Evolutionary conservation across 2,329 filamentous ascomycete species (phyloP), one percentile per base, ranked within the genome.

Genomic region (Anisogramma anomala): DNA sequence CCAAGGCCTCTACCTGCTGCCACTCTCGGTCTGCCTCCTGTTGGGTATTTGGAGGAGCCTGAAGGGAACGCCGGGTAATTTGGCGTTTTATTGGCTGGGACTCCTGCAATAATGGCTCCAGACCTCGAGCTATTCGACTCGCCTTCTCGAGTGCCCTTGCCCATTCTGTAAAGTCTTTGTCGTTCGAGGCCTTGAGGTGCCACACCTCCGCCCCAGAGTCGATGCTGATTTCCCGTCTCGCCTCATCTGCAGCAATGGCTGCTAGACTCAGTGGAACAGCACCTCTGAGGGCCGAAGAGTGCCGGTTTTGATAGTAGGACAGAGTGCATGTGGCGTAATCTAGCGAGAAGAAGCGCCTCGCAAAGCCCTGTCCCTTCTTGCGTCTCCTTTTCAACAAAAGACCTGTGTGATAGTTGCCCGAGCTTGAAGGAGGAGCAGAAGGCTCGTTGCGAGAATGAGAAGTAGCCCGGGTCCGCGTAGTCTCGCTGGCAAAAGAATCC

Each of bases 201-300:
- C 91, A 98, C 19, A 98, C 79, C 60, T 98, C 91, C 2, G 91
- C 88, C 1, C 91, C 91, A 0, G 91, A 96, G 58, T 98, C 91
- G 43, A 98, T 91, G 31, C 83, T 94, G 39, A 98, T 94, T 59
- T 96, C 89, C 49, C 87, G 76, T 27, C 84, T 78, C 54, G 84
- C 78, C 58, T 91, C 85, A 56, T 94, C 88, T 6, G 86, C 86
- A 3, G 88, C 84, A 45, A 98, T 83, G 4, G 86, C 91, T 13
- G 91, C 91, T 38, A 98, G 66, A 19, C 86, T 91, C 7, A 98
- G 70, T 0, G 91, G 91, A 38, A 98, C 91, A 6, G 91, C 87
- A 14, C 91, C 91, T 45, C 91, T 78, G 32, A 98, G 68, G 1
- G 89, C 87, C 5, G 89, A 93, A 4, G 89, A 94, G 56, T 93